Evolutionary conservation across 2,329 filamentous ascomycete genomes (phyloP).

Genomic region (Colletotrichum cereale): DNA sequence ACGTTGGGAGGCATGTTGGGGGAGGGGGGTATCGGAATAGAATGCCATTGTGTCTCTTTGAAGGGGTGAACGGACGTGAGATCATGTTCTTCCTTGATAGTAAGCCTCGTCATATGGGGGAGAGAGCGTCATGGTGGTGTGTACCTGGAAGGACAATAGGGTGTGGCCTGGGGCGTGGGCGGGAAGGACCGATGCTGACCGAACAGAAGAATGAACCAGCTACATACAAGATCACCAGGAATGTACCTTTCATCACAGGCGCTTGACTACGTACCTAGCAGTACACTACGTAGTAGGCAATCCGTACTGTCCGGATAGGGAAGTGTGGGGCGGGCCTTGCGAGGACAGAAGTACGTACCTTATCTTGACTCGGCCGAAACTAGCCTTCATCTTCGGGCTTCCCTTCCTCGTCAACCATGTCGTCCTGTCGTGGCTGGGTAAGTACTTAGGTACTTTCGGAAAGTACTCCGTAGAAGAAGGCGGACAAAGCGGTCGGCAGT

Average conservation of each 20-base stretch:
- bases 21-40: background rate
- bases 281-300: background rate
- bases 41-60: slow-evolving; percentile 20
- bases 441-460: background rate
- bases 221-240: no score
- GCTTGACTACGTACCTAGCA: background rate
- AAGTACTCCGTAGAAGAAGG: background rate
- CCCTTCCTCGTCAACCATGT: background rate
- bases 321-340: background rate
- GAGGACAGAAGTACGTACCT: background rate
- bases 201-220: background rate
- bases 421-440: background rate
- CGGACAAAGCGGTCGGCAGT: background rate
- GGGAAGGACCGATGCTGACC: slow-evolving; percentile 25
- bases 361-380: background rate
- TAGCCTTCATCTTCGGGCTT: background rate
- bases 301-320: background rate
- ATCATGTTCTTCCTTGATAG: background rate
- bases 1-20: background rate
- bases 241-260: background rate
- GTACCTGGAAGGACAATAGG: no score
- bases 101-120: background rate
- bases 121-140: background rate
- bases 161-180: background rate
- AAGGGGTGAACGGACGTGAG: slow-evolving; percentile 2